Evolutionary conservation across 2,329 filamentous ascomycete genomes (phyloP), one percentile per base, ranked within the genome.

Genomic region (Epichloe sp.): DNA sequence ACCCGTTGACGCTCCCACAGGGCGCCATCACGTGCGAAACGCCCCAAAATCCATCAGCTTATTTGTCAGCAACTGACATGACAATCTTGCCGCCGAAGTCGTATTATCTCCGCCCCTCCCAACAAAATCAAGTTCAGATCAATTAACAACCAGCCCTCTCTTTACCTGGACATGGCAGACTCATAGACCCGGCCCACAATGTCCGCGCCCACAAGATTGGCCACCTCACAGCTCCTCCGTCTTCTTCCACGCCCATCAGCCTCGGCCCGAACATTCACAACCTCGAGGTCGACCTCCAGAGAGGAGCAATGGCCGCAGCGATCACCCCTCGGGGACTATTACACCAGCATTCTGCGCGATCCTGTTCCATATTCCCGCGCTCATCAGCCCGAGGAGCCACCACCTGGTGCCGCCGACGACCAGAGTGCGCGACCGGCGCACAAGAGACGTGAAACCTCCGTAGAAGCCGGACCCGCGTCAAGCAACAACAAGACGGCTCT

Each of bases 311-410:
- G 65, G 65, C 65, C 65, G 3, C 66, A 69, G 37, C 54, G 57
- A n/a, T 65, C 67, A 15, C 77, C 79, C 0, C 67, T 81, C 0
- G 79, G 79, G 1, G 62, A 68, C 38, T 83, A 80, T 66, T 83
- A 83, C 64, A 72, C 80, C 56, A 64, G 68, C n/a, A 72, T 83
- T 23, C 68, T 82, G 44, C 67, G 70, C 47, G 67, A 65, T 4
- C 73, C 74, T 0, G 65, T 68, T 8, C 70, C 70, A 2, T 57
- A 69, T 66, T 49, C 67, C 58, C 55, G 52, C 47, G 57, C 64
- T 8, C 58, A 62, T 37, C 76, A 76, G 58, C 69, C 69, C 44
- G 69, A 76, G 55, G 63, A 65, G 10, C 69, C 72, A 0, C 71
- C 72, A 0, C 71, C 72, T 2, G 65, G 62, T n/a, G 66, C 69